These are phyloP conservation scores for Cyclotella distinguenda DNA, from an alignment of 108 stramenopile genomes.

Conservation along the genomic window DNA sequence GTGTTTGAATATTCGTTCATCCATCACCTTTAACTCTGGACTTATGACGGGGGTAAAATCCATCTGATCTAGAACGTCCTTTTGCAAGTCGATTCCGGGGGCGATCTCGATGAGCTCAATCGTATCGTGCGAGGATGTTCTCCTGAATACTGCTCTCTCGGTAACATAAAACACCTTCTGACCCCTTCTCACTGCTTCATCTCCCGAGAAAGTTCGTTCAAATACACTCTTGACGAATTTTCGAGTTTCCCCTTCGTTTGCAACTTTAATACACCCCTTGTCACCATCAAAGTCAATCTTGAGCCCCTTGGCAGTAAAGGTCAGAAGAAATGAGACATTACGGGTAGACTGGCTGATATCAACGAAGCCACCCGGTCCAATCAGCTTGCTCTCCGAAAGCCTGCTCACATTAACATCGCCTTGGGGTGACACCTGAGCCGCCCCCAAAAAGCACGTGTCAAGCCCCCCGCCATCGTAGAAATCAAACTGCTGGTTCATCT, in stretches of 20 bases:
- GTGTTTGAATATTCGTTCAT: conserved; percentile 53
- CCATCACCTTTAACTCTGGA: conserved; percentile 62
- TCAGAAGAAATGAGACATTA: conserved; percentile 57
- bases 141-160: conserved; percentile 78
- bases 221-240: conserved; percentile 70
- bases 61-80: conserved; percentile 77
- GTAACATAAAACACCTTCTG: conserved; percentile 80
- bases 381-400: conserved; percentile 58
- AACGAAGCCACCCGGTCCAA: conserved; percentile 84
- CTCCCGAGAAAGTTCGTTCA: conserved; percentile 74
- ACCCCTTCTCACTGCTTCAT: conserved; percentile 66
- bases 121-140: conserved; percentile 49
- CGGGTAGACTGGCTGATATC: conserved; percentile 74
- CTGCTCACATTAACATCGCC: conserved; percentile 86
- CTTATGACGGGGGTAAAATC: conserved; percentile 66
- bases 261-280: conserved; percentile 54
- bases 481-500: conserved; percentile 82
- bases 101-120: conserved; percentile 83
- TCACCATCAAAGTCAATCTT: conserved; percentile 46
- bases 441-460: conserved; percentile 66
- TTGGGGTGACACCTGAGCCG: conserved; percentile 57
- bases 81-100: conserved; percentile 79
- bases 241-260: conserved; percentile 61
- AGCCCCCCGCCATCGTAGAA: conserved; percentile 78
- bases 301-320: conserved; percentile 77